Evolutionary conservation across 2,329 filamentous ascomycete species (phyloP).

Genomic region (Curvularia lunata): DNA sequence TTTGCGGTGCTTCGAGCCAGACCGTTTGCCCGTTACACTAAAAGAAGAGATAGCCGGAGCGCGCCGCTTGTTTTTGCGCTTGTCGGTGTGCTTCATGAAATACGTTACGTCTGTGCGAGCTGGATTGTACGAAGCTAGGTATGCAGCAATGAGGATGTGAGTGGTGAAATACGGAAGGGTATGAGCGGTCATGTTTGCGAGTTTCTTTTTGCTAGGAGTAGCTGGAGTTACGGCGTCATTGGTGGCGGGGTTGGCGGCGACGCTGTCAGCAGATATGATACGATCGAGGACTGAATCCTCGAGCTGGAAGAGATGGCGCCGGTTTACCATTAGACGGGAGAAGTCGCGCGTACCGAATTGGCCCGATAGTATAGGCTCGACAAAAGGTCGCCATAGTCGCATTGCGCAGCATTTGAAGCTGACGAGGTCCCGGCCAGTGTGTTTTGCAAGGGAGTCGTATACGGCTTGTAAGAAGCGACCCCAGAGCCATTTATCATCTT

Average conservation of each 20-base stretch:
- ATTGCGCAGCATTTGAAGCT: conserved; percentile 73
- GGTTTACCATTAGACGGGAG: conserved; percentile 76
- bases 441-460: conserved; percentile 83
- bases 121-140: conserved; percentile 81
- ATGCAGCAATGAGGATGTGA: conserved; percentile 75
- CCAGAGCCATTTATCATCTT: conserved; percentile 75
- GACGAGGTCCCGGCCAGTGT: conserved; percentile 79
- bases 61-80: conserved; percentile 55
- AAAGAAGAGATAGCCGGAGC: conserved; percentile 27
- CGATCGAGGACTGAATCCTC: conserved; percentile 72
- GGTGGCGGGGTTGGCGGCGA: background rate
- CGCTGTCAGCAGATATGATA: conserved; percentile 49
- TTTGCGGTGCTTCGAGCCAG: conserved; percentile 65
- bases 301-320: conserved; percentile 73
- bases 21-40: conserved; percentile 17
- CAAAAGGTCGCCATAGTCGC: conserved; percentile 84
- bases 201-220: conserved; percentile 24
- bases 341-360: conserved; percentile 81
- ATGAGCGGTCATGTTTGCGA: conserved; percentile 44
- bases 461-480: conserved; percentile 80
- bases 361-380: conserved; percentile 76
- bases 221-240: conserved; percentile 5
- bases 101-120: conserved; percentile 73
- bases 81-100: conserved; percentile 73
- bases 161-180: conserved; percentile 74